Evolutionary conservation across 345 rosid species (phyloP), one percentile per base, ranked within the genome.

Genomic region (Salix caprea): DNA sequence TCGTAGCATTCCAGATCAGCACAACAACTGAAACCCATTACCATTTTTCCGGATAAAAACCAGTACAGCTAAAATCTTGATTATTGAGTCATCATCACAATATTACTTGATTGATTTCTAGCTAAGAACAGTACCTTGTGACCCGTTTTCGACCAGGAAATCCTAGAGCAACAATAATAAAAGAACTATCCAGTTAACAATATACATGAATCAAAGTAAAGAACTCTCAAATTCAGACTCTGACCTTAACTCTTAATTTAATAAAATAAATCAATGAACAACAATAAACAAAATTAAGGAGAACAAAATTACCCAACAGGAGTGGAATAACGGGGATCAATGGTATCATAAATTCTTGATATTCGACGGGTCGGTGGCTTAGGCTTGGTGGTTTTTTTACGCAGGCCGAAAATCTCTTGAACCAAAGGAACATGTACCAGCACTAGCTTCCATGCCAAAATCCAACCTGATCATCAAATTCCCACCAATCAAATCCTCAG

Each of bases 391-490:
- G 80, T 72, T 67, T 90, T 90, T 84, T 91, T 88, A 70, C 82
- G 84, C 79, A 91, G 82, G 21, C 96, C 97, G 69, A 90, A 93
- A 40, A 93, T 86, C 81, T 95, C 99, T 83, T 93, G 96, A 32
- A 91, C 91, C 64, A 91, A 65, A 74, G 97, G 98, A 30, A 90
- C 97, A 70, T 95, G 97, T 54, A 89, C 92, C 79, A 95, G 85
- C 69, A 93, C 90, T 19, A 93, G 83, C 87, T 93, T 93, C 97
- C 98, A 95, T 24, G 98, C 97, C 84, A 93, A 75, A 74, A 77
- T 71, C 99, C 97, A 95, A 48, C 99, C 99, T 93, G 78, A 69
- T 24, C 37, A 44, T 24, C 70, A 65, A 73, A 58, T 48, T 18
- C 13, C 40, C 15, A 12, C 19, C 23, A 72, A 60, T 72, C 52